Evolutionary conservation across 202 grass and related monocot genomes (phyloP).

Genomic region (Zoysia matrella): DNA sequence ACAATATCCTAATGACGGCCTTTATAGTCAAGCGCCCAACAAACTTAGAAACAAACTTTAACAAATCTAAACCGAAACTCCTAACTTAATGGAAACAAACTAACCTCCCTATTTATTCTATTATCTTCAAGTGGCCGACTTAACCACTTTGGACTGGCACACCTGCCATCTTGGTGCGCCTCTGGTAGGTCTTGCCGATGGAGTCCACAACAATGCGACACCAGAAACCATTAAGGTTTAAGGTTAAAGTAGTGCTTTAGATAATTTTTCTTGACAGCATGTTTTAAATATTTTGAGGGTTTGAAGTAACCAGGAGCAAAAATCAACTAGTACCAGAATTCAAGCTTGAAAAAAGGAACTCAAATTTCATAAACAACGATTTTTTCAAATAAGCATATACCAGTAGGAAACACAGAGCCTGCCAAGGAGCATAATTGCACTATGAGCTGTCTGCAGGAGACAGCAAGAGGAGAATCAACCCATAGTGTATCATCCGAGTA

Average conservation of each 20-base stretch:
- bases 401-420: slow-evolving; percentile 86
- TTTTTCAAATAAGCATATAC: slow-evolving; percentile 48
- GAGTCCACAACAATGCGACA: neutral
- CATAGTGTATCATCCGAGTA: slow-evolving; percentile 85
- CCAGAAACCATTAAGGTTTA: neutral
- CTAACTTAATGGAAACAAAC: no score
- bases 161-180: no score
- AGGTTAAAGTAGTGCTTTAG: neutral
- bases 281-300: neutral
- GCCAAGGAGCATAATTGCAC: slow-evolving; percentile 95
- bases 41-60: no score
- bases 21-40: no score
- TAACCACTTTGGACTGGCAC: no score
- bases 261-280: no score
- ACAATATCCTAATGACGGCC: no score
- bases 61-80: no score
- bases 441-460: slow-evolving; percentile 83
- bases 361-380: slow-evolving; percentile 7
- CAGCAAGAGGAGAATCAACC: slow-evolving; percentile 86
- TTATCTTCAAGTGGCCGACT: no score
- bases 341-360: neutral
- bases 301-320: neutral
- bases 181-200: no score
- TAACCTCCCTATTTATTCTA: no score
- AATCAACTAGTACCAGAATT: neutral